phyloP scores from a whole-genome alignment of 2,329 filamentous ascomycete genomes.

The Verticillium dahliae region DNA sequence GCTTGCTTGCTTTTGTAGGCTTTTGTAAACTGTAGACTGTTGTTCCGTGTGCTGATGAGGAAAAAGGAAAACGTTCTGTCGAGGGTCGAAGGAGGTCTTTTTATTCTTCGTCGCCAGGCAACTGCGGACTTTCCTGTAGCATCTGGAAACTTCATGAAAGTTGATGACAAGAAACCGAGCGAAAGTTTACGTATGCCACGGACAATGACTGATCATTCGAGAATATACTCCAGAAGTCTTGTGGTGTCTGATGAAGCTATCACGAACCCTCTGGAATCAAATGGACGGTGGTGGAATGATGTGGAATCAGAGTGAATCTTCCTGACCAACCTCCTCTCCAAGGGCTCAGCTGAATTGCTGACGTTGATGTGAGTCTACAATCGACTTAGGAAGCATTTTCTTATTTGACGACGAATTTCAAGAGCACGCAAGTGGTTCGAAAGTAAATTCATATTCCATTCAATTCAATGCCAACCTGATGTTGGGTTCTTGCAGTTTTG shows the following conservation, averaged over 20 bases:
- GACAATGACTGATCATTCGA: background rate
- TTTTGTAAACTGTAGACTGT: background rate
- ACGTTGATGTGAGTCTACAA: too few species aligned
- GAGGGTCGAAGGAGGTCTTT: conserved; percentile 13
- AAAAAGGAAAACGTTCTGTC: conserved; percentile 5
- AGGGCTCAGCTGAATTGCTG: too few species aligned
- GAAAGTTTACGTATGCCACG: background rate
- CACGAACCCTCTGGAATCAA: background rate
- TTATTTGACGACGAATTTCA: too few species aligned
- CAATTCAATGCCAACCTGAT: too few species aligned
- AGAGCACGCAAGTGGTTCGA: too few species aligned
- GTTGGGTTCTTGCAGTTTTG: too few species aligned
- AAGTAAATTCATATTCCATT: too few species aligned
- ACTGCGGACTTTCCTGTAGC: conserved; percentile 13
- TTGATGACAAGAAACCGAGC: conserved; percentile 5
- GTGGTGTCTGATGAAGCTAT: background rate
- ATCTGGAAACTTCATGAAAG: conserved; percentile 17
- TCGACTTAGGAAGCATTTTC: too few species aligned
- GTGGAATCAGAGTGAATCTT: background rate
- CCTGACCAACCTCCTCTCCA: background rate
- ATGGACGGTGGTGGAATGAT: background rate
- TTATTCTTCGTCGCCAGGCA: conserved; percentile 19
- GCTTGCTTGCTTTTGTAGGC: background rate
- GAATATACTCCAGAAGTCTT: background rate
- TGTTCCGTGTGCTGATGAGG: conserved; percentile 20